Evolutionary conservation across 2,329 filamentous ascomycete species (phyloP), one percentile per base, ranked within the genome.

Genomic region (Gaeumannomyces sp.): DNA sequence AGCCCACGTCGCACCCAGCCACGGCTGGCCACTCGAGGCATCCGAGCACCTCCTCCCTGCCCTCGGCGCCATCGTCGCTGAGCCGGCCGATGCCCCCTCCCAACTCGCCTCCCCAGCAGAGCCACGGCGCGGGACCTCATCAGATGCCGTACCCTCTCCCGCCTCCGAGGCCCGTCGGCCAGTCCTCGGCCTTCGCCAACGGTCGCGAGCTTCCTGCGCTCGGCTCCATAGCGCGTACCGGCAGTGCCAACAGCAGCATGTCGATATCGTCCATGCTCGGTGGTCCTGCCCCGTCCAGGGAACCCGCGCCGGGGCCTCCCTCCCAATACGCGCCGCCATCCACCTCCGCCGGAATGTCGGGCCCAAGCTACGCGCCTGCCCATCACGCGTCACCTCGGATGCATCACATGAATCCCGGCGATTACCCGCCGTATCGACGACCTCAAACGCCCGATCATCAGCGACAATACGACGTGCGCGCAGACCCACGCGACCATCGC

Each of bases 391-490:
- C 84, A 19, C 84, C 84, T 4, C 77, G 82, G 57, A 81, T 86
- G 78, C 81, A 81, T 65, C 80, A 81, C 45, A 53, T 53, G 31
- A 76, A 81, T 2, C 78, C 81, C 0, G 76, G 85, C 66, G 88
- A 90, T 25, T 89, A 89, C 67, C 79, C 78, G 63, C 81, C 83
- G 6, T 89, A 84, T 73, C 82, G 88, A 67, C 82, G 89, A 66
- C 89, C 89, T 2, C 87, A 90, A 65, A 92, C 89, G 0, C 90
- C 90, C n/a, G 89, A 92, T 59, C 86, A 88, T 67, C 79, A 82
- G 60, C 81, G 85, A 70, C 77, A 78, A 64, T 85, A 86, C 76
- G 80, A 86, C 65, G 61, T 72, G 64, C 70, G 78, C 69, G 73
- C 56, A 1, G 62, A 76, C 69, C 72, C 72, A 68, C 66, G 69